A percentile compares a stretch with the other conserved stretches of the same genome.
Conservation (phyloP, 2,329 filamentous ascomycete genomes). For the Westerdykella ornata region DNA sequence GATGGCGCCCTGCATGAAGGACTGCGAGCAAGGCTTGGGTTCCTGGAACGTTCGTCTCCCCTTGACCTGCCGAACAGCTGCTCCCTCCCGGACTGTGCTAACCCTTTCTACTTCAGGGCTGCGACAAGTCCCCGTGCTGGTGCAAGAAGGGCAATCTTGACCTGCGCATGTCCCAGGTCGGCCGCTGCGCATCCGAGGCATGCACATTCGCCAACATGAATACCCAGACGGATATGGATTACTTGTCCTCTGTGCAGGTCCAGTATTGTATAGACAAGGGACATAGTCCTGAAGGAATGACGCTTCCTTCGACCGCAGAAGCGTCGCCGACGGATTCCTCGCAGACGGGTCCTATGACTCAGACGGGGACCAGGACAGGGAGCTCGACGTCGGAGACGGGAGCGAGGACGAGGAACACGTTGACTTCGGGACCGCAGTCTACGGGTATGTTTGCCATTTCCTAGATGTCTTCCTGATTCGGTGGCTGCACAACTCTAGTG, state of each 20-base stretch:
- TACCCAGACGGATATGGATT: constrained; percentile 9
- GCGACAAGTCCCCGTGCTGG: constrained; percentile 13
- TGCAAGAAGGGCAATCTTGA: constrained; percentile 16
- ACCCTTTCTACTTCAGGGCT: constrained; percentile 5
- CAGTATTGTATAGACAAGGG: constrained; percentile 9
- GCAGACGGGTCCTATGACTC: not conserved
- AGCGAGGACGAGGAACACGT: not conserved
- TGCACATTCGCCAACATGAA: constrained; percentile 15
- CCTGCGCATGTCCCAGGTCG: constrained; percentile 4
- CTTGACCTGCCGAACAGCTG: too few species aligned
- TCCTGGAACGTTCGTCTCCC: constrained; percentile 9
- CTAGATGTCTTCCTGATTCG: not conserved
- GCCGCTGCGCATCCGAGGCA: constrained; percentile 7
- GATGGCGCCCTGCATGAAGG: constrained; percentile 13
- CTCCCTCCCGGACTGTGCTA: not conserved
- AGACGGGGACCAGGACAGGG: not conserved
- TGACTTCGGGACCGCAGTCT: constrained; percentile 1
- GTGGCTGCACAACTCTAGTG: not conserved
- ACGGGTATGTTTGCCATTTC: not conserved
- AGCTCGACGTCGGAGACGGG: not conserved
- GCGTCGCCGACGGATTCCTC: constrained; percentile 1
- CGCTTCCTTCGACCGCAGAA: constrained; percentile 7
- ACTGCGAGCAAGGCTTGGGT: constrained; percentile 4
- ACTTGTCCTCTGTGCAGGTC: constrained; percentile 9
- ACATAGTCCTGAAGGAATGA: constrained; percentile 8